A percentile compares a stretch with the other conserved stretches of the same genome.
Conservation (phyloP, 371 early-diverging fungal genomes). For the Mortierella sp. region DNA sequence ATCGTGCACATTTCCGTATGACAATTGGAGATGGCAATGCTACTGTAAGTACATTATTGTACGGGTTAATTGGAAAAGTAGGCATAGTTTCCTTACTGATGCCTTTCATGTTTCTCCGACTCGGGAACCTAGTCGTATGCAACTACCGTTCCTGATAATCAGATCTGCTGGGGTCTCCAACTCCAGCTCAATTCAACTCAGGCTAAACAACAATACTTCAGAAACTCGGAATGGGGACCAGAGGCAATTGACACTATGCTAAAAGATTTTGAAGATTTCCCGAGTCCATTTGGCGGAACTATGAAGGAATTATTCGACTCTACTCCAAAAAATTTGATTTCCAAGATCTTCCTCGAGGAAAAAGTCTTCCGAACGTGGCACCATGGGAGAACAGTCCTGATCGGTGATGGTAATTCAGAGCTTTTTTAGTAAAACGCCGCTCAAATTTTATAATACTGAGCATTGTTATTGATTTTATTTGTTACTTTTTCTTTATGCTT, state of each 20-base stretch:
- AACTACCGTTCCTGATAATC: not conserved
- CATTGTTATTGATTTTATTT: too few relatives aligned
- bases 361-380: slow-evolving; percentile 8
- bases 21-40: too few relatives aligned
- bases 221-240: slow-evolving; percentile 7
- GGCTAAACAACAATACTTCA: not conserved
- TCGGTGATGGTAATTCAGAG: slow-evolving; percentile 2
- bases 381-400: not conserved
- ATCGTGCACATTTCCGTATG: too few relatives aligned
- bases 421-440: too few relatives aligned
- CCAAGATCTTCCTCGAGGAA: slow-evolving; percentile 2
- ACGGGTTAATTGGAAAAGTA: too few relatives aligned
- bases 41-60: too few relatives aligned
- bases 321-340: slow-evolving; percentile 4
- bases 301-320: not conserved
- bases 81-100: too few relatives aligned
- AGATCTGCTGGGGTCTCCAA: not conserved
- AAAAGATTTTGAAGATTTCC: not conserved
- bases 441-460: too few relatives aligned
- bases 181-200: not conserved
- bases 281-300: not conserved
- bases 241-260: slow-evolving; percentile 3
- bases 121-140: not conserved
- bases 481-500: too few relatives aligned
- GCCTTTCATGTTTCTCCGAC: too few relatives aligned